Base-by-base conservation (phyloP, 495 filamentous ascomycete species). In the Saxispiralis lemnorum region DNA sequence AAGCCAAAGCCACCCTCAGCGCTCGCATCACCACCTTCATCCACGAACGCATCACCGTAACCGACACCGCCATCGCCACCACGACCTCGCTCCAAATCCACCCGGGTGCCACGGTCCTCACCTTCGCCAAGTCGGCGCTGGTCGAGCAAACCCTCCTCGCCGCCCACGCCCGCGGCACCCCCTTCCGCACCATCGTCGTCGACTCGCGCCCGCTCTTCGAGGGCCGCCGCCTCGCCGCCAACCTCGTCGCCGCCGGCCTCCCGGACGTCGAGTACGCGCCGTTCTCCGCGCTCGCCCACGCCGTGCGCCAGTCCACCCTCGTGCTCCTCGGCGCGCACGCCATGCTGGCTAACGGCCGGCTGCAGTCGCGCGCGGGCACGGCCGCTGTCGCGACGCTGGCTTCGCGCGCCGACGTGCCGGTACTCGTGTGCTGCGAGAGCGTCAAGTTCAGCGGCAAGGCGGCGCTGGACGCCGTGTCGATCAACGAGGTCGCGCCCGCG, bases 391-490 rank as follows among this genome's bases (percentile, higher is more conserved):
- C 89, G n/a, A 81, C 89, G 70, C 77, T 75, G 19, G 89, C 87
- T 17, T 76, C 79, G 46, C 75, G 78, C 38, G 61, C 66, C 13
- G 72, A 73, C 38, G 72, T 84, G 30, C 83, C 86, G 2, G 87
- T 97, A 32, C 77, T 88, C 28, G 84, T 92, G 3, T 82, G 83
- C 46, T 95, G 86, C 59, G 88, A 97, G 67, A 86, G 79, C 2
- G 75, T 97, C 65, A 97, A 96, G 60, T 93, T 94, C 62, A 87
- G 83, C 17, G 89, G 94, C 51, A 75, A 79, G 42, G 83, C 93
- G 4, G 80, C 83, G 7, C 72, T 92, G 0, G 89, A 94, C 61
- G 81, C 81, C 30, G 86, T 97, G 49, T 85, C 89, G 17, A 76
- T 79, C 41, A 96, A 97, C 60, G 89, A 97, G 66, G 77, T 95